These are phyloP conservation scores for Populus trichocarpa DNA, from an alignment of 441 rosid species.

Conservation along the genomic window DNA sequence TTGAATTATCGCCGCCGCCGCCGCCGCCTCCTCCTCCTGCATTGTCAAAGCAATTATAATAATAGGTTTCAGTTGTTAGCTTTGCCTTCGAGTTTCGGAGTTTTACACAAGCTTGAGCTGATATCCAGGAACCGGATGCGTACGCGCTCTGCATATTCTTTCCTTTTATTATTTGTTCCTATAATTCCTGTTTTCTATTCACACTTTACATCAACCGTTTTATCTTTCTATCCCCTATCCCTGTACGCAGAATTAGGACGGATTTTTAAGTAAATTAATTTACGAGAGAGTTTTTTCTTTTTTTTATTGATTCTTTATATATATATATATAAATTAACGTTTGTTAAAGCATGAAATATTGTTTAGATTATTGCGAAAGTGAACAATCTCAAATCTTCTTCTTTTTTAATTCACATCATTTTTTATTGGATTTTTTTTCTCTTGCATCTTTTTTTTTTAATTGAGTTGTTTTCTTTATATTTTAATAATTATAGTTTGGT, in stretches of 20 bases:
- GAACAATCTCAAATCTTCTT: no score
- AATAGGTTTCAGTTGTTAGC: slow-evolving; percentile 4
- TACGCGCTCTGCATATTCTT: slow-evolving; percentile 31
- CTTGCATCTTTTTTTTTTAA: no score
- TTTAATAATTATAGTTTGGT: no score
- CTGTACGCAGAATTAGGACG: neutral
- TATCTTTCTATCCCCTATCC: neutral
- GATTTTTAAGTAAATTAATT: neutral
- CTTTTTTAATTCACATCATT: no score
- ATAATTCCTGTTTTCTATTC: neutral
- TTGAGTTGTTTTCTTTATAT: no score
- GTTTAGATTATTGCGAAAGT: no score
- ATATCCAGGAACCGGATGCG: slow-evolving; percentile 13
- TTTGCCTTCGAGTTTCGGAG: slow-evolving; percentile 14
- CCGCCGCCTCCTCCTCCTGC: neutral
- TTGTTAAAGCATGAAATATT: no score
- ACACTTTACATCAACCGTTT: neutral
- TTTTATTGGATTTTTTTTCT: no score
- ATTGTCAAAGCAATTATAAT: neutral
- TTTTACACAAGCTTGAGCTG: slow-evolving; percentile 17
- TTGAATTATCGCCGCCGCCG: slow-evolving; percentile 1
- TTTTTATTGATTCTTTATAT: no score
- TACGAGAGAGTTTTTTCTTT: neutral
- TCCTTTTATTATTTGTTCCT: neutral
- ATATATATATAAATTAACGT: no score